phyloP scores from a whole-genome alignment of 805 yeast genomes.

The Saturnispora silvae region DNA sequence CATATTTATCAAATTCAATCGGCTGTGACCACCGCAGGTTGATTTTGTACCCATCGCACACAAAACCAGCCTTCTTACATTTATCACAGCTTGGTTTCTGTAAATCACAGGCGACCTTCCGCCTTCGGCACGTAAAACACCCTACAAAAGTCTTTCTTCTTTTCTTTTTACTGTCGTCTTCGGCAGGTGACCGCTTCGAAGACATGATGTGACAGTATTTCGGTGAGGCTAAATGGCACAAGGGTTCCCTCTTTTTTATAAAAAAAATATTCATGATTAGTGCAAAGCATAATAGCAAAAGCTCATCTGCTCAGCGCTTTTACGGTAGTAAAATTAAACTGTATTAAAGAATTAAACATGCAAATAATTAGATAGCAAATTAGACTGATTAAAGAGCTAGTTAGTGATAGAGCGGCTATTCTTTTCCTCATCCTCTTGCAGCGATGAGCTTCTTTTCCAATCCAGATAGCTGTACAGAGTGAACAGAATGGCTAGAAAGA shows the following conservation, averaged over 20 bases:
- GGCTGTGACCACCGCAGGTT: slow-evolving; percentile 72
- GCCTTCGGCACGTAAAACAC: slow-evolving; percentile 74
- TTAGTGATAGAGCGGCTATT: too few relatives aligned
- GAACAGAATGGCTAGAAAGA: slow-evolving; percentile 13
- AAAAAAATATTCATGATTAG: too few relatives aligned
- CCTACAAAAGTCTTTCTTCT: slow-evolving; percentile 74
- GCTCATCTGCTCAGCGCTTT: too few relatives aligned
- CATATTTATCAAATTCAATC: slow-evolving; percentile 37
- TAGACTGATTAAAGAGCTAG: too few relatives aligned
- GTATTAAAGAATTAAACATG: too few relatives aligned
- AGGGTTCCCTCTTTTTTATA: too few relatives aligned
- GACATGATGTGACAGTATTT: neutral
- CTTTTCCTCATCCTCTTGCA: too few relatives aligned
- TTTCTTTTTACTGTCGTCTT: slow-evolving; percentile 13
- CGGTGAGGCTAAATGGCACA: too few relatives aligned
- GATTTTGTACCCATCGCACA: slow-evolving; percentile 77
- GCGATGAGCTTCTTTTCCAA: slow-evolving; percentile 1
- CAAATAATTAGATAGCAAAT: too few relatives aligned
- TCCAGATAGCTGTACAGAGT: neutral
- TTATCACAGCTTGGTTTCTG: slow-evolving; percentile 59
- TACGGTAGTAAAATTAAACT: too few relatives aligned
- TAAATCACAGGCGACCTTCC: slow-evolving; percentile 76
- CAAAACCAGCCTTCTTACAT: slow-evolving; percentile 55
- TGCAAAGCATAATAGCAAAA: too few relatives aligned
- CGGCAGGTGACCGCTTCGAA: neutral